Evolutionary conservation across 164 flowering plant species (phyloP), one percentile per base, ranked within the genome.

Genomic region (Malania oleifera): DNA sequence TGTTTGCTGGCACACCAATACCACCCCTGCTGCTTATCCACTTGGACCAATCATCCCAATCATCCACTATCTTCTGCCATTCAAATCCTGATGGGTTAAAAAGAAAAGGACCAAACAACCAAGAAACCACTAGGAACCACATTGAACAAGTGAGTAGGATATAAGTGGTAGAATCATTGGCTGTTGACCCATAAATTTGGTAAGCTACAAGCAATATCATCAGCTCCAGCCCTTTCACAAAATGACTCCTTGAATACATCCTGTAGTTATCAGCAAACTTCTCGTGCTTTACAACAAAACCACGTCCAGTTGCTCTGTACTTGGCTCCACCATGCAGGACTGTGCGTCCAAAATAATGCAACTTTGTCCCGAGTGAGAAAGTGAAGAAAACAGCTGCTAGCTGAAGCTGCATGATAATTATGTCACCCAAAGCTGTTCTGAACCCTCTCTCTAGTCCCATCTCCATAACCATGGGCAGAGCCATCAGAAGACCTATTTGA

Each of bases 241-340:
- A 95, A 72, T 95, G 99, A 71, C 99, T 91, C 66, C 96, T 82
- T 38, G 99, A 91, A 64, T 89, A 95, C 84, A 95, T 67, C 64
- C 99, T 78, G 67, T 95, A 95, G 60, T 95, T 95, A 70, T 95
- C 99, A 1, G 89, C 96, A 71, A 83, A 95, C 68, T 87, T 95
- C 67, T 85, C 96, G 62, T 95, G 98, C 27, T 83, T 76, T 3
- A 91, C 99, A 19, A 95, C 99, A 75, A 95, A 91, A 35, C 98
- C 96, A 69, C 98, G 91, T 2, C 99, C 99, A 38, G 99, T 95
- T 57, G 99, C 96, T 76, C 99, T 82, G 78, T 95, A 95, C 68
- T 84, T 85, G 25, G 99, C 98, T 31, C 99, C 99, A 27, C 99
- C 99, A 60, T 95, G 99, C 62, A 95, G 70, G 45, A 95, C 61